Base-by-base conservation (phyloP, 768 basidiomycete genomes). In the Boletus pseudo-olivaceus region DNA sequence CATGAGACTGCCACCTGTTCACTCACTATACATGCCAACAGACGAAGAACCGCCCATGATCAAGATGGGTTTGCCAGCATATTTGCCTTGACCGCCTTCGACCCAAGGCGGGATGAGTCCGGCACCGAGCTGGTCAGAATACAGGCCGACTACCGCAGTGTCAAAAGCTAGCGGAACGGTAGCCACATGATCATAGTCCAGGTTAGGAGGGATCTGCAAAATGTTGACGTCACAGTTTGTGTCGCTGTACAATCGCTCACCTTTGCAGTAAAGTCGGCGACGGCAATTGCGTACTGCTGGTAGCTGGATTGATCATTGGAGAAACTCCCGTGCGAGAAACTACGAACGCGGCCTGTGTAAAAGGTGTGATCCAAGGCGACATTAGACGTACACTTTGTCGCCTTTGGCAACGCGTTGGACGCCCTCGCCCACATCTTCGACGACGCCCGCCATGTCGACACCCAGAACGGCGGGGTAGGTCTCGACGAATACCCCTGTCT, bases 111-210 rank as follows among this genome's bases (percentile, higher is more conserved):
- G 65, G 9, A 61, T 62, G 11, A 82, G 64, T 14, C 70, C 74
- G 1, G 73, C 64, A 7, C 78, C 78, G 23, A 73, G 60, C 66
- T 69, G 37, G 43, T 58, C 35, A 42, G 57, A 70, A 60, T 79
- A 83, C 17, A 84, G 56, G 3, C 79, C 82, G 15, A 75, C 62
- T 17, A 74, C 70, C 4, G 80, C 78, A 1, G 78, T 77, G n/a
- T 75, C 73, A 14, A 82, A 64, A 1, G 64, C 76, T 6, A 79
- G 61, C 9, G 82, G 82, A 35, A 83, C 62, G 0, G 81, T 76
- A 2, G 77, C 64, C 4, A 75, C 78, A 19, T 75, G 63, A 26
- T 79, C 79, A 58, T 76, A 78, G 5, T 72, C 63, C 26, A 79
- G 15, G 34, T 72, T 73, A 17, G 60, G 57, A 2, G 82, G 80